Percentiles rank a stretch among this genome's conserved stretches.
Evolutionary conservation across 2,329 filamentous ascomycete species (phyloP).

Genomic region (Fusarium clavum): DNA sequence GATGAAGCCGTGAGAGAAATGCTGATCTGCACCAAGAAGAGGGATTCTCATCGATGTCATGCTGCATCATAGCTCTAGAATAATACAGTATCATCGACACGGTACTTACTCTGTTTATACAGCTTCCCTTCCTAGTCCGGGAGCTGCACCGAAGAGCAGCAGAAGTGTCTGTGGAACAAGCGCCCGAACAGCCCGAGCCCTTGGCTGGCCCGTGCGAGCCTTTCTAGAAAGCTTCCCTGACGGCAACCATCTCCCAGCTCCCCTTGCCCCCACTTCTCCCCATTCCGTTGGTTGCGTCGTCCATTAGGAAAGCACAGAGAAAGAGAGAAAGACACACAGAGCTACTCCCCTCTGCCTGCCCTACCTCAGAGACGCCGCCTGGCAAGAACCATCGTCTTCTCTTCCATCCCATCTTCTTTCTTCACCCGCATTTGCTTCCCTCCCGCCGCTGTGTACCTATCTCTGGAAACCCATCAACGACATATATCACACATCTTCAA

Average conservation of each 20-base stretch:
- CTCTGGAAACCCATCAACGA: constrained; percentile 2
- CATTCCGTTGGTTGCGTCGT: constrained; percentile 35
- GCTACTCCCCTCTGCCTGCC: constrained; percentile 29
- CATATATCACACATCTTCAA: constrained; percentile 8
- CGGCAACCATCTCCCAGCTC: constrained; percentile 38
- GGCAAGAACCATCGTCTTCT: constrained; percentile 20
- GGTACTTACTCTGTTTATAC: constrained; percentile 1
- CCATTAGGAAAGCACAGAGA: constrained; percentile 14
- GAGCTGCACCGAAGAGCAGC: constrained; percentile 46
- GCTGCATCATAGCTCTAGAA: neutral
- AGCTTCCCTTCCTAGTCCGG: constrained; percentile 35
- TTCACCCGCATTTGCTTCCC: constrained; percentile 11
- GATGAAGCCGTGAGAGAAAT: neutral
- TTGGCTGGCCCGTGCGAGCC: constrained; percentile 35
- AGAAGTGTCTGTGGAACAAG: constrained; percentile 46
- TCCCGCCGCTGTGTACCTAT: neutral
- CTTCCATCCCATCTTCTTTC: constrained; percentile 14
- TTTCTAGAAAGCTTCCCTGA: constrained; percentile 50
- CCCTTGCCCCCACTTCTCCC: constrained; percentile 36
- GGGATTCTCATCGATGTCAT: constrained; percentile 6
- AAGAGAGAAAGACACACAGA: neutral
- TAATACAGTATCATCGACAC: constrained; percentile 10
- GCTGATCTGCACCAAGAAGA: constrained; percentile 11
- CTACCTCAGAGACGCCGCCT: constrained; percentile 3
- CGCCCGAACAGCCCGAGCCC: constrained; percentile 35